Percentiles rank a stretch among this genome's conserved stretches.
Evolutionary conservation across 1,284 basidiomycete species (phyloP).

Genomic region (Vanrija sp.): DNA sequence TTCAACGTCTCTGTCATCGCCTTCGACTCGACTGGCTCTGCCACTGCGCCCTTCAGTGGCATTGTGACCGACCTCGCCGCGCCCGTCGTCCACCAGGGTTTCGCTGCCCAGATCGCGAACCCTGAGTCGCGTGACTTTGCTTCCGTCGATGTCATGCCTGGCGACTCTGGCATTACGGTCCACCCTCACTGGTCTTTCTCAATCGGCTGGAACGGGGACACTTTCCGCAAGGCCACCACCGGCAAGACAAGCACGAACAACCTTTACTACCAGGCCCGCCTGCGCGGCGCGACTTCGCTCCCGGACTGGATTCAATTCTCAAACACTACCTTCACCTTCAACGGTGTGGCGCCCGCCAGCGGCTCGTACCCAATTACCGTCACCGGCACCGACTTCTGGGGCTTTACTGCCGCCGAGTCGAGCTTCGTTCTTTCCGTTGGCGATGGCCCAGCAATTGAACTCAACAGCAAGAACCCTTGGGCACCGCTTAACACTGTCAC

Average conservation of each 20-base stretch:
- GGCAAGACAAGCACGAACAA: conserved; percentile 11
- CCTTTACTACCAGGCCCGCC: conserved; percentile 49
- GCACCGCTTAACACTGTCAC: conserved; percentile 32
- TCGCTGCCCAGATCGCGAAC: conserved; percentile 46
- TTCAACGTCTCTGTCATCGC: conserved; percentile 35
- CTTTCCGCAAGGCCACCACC: conserved; percentile 39
- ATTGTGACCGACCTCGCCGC: conserved; percentile 45
- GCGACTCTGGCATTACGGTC: conserved; percentile 43
- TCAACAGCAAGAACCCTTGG: conserved; percentile 19
- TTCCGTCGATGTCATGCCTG: conserved; percentile 40
- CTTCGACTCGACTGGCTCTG: conserved; percentile 30
- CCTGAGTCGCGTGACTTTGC: conserved; percentile 34
- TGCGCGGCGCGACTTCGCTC: conserved; percentile 41
- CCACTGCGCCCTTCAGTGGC: conserved; percentile 37
- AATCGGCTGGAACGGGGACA: conserved; percentile 52
- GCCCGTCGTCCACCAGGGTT: conserved; percentile 40
- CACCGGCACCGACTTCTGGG: conserved; percentile 47
- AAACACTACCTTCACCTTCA: conserved; percentile 54
- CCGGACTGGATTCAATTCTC: conserved; percentile 55
- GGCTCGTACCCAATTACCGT: conserved; percentile 45
- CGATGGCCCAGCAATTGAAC: conserved; percentile 31
- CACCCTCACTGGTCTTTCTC: conserved; percentile 55
- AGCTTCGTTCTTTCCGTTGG: conserved; percentile 48
- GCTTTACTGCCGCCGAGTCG: conserved; percentile 47
- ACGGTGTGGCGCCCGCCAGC: conserved; percentile 51